These are phyloP conservation scores for Backusella westeae DNA, from an alignment of 192 early-diverging fungal genomes.

Conservation along the genomic window DNA sequence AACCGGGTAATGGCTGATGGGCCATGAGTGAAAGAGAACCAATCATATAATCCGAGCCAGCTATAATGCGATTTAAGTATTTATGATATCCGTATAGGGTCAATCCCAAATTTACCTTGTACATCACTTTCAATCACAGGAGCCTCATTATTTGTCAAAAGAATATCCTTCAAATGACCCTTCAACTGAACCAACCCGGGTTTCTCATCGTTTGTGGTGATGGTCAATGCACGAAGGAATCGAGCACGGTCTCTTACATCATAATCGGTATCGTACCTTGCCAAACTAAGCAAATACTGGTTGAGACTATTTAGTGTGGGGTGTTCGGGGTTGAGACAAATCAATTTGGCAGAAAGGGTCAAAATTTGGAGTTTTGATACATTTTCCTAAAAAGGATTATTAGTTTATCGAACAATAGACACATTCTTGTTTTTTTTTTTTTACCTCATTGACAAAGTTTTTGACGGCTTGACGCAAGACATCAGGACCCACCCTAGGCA, in stretches of 20 bases:
- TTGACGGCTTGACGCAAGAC: slow-evolving; percentile 76
- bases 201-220: slow-evolving; percentile 10
- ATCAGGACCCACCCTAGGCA: slow-evolving; percentile 74
- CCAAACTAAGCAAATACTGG: slow-evolving; percentile 81
- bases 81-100: too few species aligned
- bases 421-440: background rate
- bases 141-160: slow-evolving; percentile 55
- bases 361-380: slow-evolving; percentile 82
- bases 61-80: background rate
- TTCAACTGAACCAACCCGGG: slow-evolving; percentile 37
- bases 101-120: slow-evolving; percentile 29
- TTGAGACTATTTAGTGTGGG: slow-evolving; percentile 50
- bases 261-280: slow-evolving; percentile 85
- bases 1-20: slow-evolving; percentile 59
- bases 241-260: slow-evolving; percentile 90
- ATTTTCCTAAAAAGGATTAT: slow-evolving; percentile 42
- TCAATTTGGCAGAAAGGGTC: slow-evolving; percentile 73
- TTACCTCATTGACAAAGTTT: slow-evolving; percentile 48
- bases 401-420: background rate
- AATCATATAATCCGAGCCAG: slow-evolving; percentile 48
- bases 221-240: slow-evolving; percentile 52
- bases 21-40: slow-evolving; percentile 67
- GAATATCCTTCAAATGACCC: slow-evolving; percentile 53
- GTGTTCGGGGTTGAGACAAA: slow-evolving; percentile 44
- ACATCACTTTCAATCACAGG: slow-evolving; percentile 50